Evolutionary conservation across 2,329 filamentous ascomycete genomes (phyloP).

Genomic region (Cladosporium velox): DNA sequence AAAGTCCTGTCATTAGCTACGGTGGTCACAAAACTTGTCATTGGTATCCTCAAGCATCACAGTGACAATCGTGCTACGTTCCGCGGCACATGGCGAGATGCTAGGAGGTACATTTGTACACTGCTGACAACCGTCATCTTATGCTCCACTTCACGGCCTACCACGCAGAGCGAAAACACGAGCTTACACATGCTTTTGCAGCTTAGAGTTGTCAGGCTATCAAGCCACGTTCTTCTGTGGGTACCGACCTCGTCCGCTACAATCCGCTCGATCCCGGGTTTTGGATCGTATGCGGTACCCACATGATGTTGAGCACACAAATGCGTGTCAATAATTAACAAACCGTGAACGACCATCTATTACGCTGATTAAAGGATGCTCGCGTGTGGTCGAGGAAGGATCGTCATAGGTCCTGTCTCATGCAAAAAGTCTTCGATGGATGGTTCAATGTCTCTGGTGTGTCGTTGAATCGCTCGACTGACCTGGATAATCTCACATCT

Average conservation of each 20-base stretch:
- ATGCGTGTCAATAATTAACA: no score
- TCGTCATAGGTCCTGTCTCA: neutral
- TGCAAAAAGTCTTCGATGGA: neutral
- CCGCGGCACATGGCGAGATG: neutral
- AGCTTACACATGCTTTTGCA: neutral
- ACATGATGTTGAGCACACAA: no score
- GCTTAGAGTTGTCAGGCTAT: neutral
- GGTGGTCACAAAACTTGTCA: neutral
- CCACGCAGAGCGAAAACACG: neutral
- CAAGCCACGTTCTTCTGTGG: neutral
- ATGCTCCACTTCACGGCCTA: neutral
- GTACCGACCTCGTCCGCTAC: neutral
- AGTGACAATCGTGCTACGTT: neutral
- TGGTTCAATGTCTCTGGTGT: neutral
- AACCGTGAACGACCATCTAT: neutral
- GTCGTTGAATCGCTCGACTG: neutral
- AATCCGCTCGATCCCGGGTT: neutral
- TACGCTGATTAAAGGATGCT: neutral
- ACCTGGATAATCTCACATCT: neutral
- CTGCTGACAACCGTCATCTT: neutral
- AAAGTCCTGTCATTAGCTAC: neutral
- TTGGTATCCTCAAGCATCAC: neutral
- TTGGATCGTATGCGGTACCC: neutral
- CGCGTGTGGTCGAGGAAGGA: neutral
- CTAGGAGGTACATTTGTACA: neutral